Evolutionary conservation across 176 grass and related monocot genomes (phyloP), one percentile per base, ranked within the genome.

Genomic region (Hordeum marinum): DNA sequence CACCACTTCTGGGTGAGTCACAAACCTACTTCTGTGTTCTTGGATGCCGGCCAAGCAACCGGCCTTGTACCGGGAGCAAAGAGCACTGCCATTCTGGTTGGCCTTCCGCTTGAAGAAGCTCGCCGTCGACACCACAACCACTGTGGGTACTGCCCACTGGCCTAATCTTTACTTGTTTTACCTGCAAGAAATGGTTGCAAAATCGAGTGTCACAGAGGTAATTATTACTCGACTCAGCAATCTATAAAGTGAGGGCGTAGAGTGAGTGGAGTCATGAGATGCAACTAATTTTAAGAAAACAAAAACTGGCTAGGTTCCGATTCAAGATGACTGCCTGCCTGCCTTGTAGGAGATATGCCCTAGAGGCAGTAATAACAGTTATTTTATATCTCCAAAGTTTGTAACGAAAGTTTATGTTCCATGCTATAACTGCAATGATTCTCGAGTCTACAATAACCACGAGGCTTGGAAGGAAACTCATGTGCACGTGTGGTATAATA

Each of bases 101-200:
- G 14, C 84, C 88, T 43, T 89, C 87, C 24, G 42, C 84, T 54
- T 34, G 62, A 87, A 94, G 86, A 80, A 98, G 91, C 88, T 98
- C 96, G 8, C 91, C 93, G 6, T 98, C 93, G 11, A 98, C 87
- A 36, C 96, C 96, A 52, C 89, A 94, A 8, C 89, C 88, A 45
- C 83, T 92, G 29, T 92, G 93, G 61, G 96, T 98, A 42, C 54
- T 90, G 42, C 79, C 87, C 66, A 77, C 77, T 18, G 91, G 79
- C 54, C 72, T 95, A 75, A 95, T 77, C 46, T 90, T 98, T 45
- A 92, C 88, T 14, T 92, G 77, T 71, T 98, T 95, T 75, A 98
- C 91, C 96, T 98, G 92, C 52, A 76, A 89, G 32, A 35, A 72
- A 68, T 83, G 20, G 75, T 79, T 63, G 24, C 34, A 82, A 71